Base-by-base conservation (phyloP, 805 yeast species). In the Yamadazyma ubonensis region DNA sequence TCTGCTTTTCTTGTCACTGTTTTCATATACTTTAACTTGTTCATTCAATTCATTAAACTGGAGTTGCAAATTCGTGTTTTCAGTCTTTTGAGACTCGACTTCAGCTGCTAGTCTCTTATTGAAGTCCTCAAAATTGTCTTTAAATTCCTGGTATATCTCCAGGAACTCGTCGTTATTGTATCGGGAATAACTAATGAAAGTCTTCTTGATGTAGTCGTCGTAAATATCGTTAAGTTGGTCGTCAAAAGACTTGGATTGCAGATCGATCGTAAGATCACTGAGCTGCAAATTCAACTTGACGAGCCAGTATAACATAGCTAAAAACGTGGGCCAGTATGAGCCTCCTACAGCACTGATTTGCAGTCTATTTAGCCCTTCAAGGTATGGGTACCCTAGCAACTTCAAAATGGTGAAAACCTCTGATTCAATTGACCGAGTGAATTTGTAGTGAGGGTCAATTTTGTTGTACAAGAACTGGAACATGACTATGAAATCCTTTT, bases 321-420 rank as follows among this genome's bases (percentile, higher is more conserved):
- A 59, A 48, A 87, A 86, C 6, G 75, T 74, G 9, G 86, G 88
- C 96, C 96, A 89, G 49, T 80, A 81, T 35, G 83, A 80, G 2
- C 96, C 95, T 5, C 96, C 96, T 9, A 87, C 96, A 0, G 96
- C 96, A 27, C 89, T 79, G 27, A 89, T 81, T 55, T 87, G 95
- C 1, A 93, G 83, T 53, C 89, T 82, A 58, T 83, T 86, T 28
- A 90, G 80, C 0, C 86, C 69, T 29, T 85, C 95, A 42, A 87
- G 59, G 57, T 83, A 87, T 1, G 97, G 96, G 52, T 89, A 89
- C 35, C 76, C 77, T 44, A 88, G 58, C 26, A 70, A 71, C 54
- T 78, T 82, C 50, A 89, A 63, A 14, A 86, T 63, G 14, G 75
- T 71, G 45, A 81, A 83, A 3, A 88, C 84, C 46, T 89, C 96